phyloP scores from a whole-genome alignment of 176 grass and related monocot species.

The Eleusine indica region DNA sequence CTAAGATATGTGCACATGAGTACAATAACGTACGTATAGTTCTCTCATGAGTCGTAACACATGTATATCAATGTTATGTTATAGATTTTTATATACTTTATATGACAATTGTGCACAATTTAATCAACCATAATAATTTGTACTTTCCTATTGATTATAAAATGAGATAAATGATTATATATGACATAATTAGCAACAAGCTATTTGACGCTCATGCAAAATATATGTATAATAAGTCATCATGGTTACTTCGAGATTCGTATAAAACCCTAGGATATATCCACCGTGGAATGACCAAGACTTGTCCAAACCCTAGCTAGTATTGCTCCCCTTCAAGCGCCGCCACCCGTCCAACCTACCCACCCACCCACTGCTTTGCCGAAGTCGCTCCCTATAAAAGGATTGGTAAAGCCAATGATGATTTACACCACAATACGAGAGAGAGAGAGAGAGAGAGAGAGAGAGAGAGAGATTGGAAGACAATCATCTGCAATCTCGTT shows the following conservation, averaged over 20 bases:
- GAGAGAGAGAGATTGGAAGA: not conserved
- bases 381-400: not conserved
- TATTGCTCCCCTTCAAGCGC: not conserved
- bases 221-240: not conserved
- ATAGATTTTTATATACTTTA: no score
- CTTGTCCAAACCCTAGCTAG: not conserved
- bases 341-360: not conserved
- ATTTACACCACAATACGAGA: not conserved
- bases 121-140: no score
- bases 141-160: no score
- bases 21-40: no score
- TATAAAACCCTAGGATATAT: not conserved
- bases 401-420: not conserved
- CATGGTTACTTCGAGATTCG: not conserved
- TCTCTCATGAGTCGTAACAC: no score
- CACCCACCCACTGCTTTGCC: not conserved
- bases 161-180: no score
- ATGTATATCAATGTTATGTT: no score
- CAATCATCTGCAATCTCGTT: not conserved
- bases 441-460: not conserved
- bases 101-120: no score
- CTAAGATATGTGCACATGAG: no score
- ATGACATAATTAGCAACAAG: not conserved
- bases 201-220: no score
- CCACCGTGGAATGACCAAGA: not conserved